Evolutionary conservation across 2,329 filamentous ascomycete species (phyloP).

Genomic region (Sporothrix dimorphospora): DNA sequence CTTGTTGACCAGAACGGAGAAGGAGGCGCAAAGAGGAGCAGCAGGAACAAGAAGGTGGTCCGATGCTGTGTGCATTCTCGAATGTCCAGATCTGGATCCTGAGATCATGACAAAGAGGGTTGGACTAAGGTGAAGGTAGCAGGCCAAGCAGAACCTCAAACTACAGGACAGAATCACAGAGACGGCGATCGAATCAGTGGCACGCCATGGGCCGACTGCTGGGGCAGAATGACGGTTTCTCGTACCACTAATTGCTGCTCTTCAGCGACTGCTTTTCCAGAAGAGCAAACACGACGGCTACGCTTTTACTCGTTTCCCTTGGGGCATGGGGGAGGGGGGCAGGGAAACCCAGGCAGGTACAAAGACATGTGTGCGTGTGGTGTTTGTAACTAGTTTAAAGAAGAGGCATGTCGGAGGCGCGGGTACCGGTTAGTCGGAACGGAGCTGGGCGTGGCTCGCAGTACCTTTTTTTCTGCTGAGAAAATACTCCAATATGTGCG

Average conservation of each 20-base stretch:
- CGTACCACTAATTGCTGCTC: not conserved
- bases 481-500: not conserved
- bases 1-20: not conserved
- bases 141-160: not conserved
- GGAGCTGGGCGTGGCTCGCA: not conserved
- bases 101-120: conserved; percentile 19
- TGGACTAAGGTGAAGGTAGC: not conserved
- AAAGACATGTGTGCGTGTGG: not conserved
- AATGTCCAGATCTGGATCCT: conserved; percentile 8
- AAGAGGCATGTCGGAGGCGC: conserved; percentile 6
- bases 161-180: conserved; percentile 1
- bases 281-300: not conserved
- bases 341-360: not conserved
- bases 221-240: not conserved
- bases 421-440: conserved; percentile 23
- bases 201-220: not conserved
- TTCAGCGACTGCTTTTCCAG: conserved; percentile 26
- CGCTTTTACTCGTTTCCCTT: conserved; percentile 11
- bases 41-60: not conserved
- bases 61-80: not conserved
- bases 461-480: not conserved
- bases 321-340: not conserved
- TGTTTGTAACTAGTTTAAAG: not conserved
- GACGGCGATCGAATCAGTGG: not conserved
- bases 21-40: not conserved